Conservation (phyloP, 1,139 yeast species). For the Yamadazyma triangularis region DNA sequence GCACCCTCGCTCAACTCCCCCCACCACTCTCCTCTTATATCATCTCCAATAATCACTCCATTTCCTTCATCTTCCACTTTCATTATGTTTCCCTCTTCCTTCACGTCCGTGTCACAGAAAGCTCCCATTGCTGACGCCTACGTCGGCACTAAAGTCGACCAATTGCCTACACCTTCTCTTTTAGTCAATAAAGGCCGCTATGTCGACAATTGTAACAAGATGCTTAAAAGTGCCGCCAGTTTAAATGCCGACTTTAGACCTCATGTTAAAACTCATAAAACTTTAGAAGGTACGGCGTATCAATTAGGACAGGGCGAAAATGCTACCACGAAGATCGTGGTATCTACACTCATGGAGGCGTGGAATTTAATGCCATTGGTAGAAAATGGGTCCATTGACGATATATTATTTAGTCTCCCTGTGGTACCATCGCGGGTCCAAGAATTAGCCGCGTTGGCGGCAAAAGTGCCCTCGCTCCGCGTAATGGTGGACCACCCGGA, state of each 20-base stretch:
- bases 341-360: constrained; percentile 68
- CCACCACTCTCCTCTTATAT: no score
- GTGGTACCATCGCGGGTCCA: constrained; percentile 49
- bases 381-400: constrained; percentile 44
- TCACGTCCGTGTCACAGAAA: no score
- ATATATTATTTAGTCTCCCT: constrained; percentile 68
- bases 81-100: no score
- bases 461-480: constrained; percentile 39
- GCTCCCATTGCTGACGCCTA: no score
- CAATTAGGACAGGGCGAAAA: constrained; percentile 26
- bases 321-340: constrained; percentile 50
- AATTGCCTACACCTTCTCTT: constrained; percentile 35
- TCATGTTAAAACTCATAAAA: constrained; percentile 75
- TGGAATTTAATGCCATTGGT: constrained; percentile 47
- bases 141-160: no score
- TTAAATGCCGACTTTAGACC: constrained; percentile 48
- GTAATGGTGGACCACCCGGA: constrained; percentile 59
- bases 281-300: constrained; percentile 29
- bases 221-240: constrained; percentile 26
- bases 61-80: no score
- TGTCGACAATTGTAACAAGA: constrained; percentile 21
- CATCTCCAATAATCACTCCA: no score
- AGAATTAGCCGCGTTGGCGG: constrained; percentile 45
- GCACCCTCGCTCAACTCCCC: no score
- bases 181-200: constrained; percentile 23